Evolutionary conservation across 2,329 filamentous ascomycete species (phyloP), one percentile per base, ranked within the genome.

Genomic region (Trichoderma citrinoviride): DNA sequence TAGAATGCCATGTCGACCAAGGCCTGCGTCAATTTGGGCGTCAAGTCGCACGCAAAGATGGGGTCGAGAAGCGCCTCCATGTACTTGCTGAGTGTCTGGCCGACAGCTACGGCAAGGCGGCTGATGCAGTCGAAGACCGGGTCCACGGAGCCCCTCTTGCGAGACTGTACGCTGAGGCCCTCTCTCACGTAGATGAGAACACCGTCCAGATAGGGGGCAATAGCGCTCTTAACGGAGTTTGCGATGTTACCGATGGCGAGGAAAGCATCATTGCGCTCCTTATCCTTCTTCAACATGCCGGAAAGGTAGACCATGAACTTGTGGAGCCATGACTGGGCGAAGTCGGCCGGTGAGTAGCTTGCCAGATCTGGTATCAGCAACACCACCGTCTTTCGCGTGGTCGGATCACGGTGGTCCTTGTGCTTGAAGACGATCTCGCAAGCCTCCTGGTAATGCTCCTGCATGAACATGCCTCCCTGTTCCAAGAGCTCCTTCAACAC

Each of bases 391-490:
- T 91, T 90, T 62, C 94, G 86, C 70, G 98, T 95, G 41, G 93
- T 90, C 4, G 87, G 81, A 71, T 99, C 96, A 61, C 92, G 87
- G 71, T 98, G 92, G 71, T 99, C 95, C 76, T 96, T 96, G 76
- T 96, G 91, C 67, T 91, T 90, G 69, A 94, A 88, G 41, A 97
- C 91, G 68, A 95, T 93, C 68, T 99, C 95, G 75, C 94, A 98
- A 12, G 92, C 90, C 71, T 96, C 92, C 65, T 90, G 87, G 77
- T 98, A 99, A 74, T 93, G 88, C 44, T 93, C 91, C 72, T 97
- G 93, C 95, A 99, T 98, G 77, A 96, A 99, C 94, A 99, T 99
- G 71, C 93, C 93, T 61, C 95, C 95, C 75, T 97, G 94, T 68
- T 95, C 87, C 19, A 99, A 86, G 54, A 99, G 85, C 78, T 98